Evolutionary conservation across 2,329 filamentous ascomycete genomes (phyloP).

Genomic region (Cryphonectria japonica): DNA sequence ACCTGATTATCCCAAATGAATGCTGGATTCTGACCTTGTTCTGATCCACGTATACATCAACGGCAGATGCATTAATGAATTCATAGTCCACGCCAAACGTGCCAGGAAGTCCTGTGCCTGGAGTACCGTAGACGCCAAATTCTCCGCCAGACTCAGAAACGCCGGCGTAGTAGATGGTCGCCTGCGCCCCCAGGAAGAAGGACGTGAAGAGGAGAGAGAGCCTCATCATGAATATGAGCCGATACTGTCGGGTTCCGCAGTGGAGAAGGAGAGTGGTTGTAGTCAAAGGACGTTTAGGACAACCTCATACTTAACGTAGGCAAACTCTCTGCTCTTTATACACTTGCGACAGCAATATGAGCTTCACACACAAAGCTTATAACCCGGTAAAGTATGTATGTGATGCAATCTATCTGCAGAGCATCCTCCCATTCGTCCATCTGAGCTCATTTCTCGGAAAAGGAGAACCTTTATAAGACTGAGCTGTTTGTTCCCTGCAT

Average conservation of each 20-base stretch:
- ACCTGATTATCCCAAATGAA: too few relatives aligned
- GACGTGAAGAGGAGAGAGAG: conserved; percentile 28
- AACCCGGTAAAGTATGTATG: not conserved
- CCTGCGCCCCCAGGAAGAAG: conserved; percentile 37
- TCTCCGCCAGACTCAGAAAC: conserved; percentile 52
- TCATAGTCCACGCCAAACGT: conserved; percentile 53
- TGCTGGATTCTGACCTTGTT: conserved; percentile 41
- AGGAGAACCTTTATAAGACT: not conserved
- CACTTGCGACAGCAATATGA: not conserved
- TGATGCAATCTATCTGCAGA: not conserved
- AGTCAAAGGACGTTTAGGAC: not conserved
- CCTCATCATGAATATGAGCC: conserved; percentile 33
- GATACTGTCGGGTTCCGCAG: not conserved
- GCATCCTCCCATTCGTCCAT: not conserved
- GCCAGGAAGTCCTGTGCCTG: conserved; percentile 51
- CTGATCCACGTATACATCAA: conserved; percentile 51
- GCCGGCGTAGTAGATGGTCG: conserved; percentile 52
- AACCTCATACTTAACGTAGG: not conserved
- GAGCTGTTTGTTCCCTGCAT: not conserved
- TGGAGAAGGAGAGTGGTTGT: not conserved
- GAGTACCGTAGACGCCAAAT: conserved; percentile 47
- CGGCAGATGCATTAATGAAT: conserved; percentile 50
- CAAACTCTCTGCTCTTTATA: not conserved
- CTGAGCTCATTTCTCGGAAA: not conserved
- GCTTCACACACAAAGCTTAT: not conserved